A percentile compares a stretch with the other conserved stretches of the same genome.
Evolutionary conservation across 768 basidiomycete genomes (phyloP).

Genomic region (Mycena indigotica): DNA sequence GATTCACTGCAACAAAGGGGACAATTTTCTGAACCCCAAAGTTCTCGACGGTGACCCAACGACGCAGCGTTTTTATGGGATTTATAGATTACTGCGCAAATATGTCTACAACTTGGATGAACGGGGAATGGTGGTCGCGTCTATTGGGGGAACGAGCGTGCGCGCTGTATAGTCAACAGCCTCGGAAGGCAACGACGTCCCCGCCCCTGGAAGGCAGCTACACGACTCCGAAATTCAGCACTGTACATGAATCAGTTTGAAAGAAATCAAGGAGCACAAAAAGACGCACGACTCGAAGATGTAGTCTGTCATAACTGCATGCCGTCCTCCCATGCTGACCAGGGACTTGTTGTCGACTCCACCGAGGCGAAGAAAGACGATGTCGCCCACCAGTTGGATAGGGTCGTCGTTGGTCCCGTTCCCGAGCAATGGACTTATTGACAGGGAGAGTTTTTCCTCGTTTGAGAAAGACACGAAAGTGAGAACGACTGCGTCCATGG

Average conservation of each 20-base stretch:
- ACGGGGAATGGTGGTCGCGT: neutral
- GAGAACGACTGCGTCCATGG: neutral
- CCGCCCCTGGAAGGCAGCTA: neutral
- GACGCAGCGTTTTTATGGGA: no score
- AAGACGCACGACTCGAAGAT: neutral
- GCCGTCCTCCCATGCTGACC: neutral
- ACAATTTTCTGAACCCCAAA: neutral
- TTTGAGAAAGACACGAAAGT: conserved; percentile 2
- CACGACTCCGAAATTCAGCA: neutral
- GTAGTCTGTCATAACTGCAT: neutral
- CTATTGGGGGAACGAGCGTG: neutral
- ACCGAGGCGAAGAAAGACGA: neutral
- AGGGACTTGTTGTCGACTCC: neutral
- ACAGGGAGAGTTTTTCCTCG: neutral
- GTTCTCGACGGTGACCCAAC: no score
- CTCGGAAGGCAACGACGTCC: neutral
- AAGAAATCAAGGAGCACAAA: neutral
- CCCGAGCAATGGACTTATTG: neutral
- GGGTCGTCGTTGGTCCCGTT: neutral
- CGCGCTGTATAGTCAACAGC: neutral
- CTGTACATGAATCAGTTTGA: neutral
- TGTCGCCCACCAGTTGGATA: neutral
- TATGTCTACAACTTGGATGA: neutral
- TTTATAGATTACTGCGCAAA: no score
- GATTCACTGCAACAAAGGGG: neutral